phyloP scores from a whole-genome alignment of 345 rosid genomes.

The Gossypium herbaceum region DNA sequence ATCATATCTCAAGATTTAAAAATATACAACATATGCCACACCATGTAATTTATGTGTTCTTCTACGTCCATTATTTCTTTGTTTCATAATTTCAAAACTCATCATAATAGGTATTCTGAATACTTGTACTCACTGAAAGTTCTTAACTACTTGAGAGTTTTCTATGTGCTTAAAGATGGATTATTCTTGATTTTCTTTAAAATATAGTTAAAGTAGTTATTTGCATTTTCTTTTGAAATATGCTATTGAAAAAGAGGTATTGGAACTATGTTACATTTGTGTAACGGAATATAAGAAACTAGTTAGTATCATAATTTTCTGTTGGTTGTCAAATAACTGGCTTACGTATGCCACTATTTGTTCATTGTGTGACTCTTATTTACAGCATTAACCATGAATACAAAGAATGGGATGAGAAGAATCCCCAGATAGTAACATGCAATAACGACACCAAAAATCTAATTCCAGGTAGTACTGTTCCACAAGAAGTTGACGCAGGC shows the following conservation, averaged over 20 bases:
- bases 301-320: neutral
- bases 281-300: neutral
- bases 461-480: slow-evolving; percentile 79
- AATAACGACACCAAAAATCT: slow-evolving; percentile 84
- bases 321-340: neutral
- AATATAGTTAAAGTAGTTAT: neutral
- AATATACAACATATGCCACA: neutral
- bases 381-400: slow-evolving; percentile 88
- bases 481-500: slow-evolving; percentile 74
- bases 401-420: slow-evolving; percentile 83
- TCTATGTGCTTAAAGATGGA: neutral
- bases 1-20: neutral
- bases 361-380: slow-evolving; percentile 15
- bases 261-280: neutral
- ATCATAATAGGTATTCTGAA: neutral
- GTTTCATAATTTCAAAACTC: neutral
- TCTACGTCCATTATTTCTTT: neutral
- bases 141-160: neutral
- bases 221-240: neutral
- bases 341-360: neutral
- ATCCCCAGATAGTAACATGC: slow-evolving; percentile 86
- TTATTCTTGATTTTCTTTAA: neutral
- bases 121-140: neutral
- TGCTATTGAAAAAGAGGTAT: neutral
- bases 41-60: neutral